Conservation (phyloP, 257 asterid species). For the Plantago elongata region DNA sequence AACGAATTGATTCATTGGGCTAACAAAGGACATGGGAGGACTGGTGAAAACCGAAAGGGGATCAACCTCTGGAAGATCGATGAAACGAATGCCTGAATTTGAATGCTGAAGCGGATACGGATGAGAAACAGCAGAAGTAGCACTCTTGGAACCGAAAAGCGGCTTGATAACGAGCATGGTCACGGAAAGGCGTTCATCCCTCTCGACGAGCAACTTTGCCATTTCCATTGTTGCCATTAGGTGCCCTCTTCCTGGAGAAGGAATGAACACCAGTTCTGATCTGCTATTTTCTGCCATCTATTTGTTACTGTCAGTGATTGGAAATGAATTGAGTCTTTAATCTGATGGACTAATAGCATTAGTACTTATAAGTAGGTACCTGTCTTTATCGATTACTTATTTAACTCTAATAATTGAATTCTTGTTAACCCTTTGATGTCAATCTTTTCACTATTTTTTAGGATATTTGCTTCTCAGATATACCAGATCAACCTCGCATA, state of each 20-base stretch:
- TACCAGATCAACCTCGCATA: no score
- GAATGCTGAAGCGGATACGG: background rate
- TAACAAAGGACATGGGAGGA: background rate
- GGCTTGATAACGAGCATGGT: constrained; percentile 25
- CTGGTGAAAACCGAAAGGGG: background rate
- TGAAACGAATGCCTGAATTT: constrained; percentile 14
- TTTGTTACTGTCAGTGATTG: background rate
- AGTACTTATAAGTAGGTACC: background rate
- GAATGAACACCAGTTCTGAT: constrained; percentile 35
- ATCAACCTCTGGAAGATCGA: constrained; percentile 15
- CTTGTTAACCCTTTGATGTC: constrained; percentile 9
- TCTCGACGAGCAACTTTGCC: constrained; percentile 26
- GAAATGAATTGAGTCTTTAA: background rate
- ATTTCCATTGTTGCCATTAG: constrained; percentile 24
- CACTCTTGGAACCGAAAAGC: constrained; percentile 1
- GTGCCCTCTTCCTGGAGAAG: constrained; percentile 36
- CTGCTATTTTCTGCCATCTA: constrained; percentile 9
- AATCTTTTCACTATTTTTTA: background rate
- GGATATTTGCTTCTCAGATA: no score
- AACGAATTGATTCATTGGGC: background rate
- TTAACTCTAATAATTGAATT: background rate
- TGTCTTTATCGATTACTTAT: background rate
- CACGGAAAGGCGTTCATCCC: constrained; percentile 23
- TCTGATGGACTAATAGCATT: no score
- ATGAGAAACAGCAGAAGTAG: background rate